Percentiles rank a stretch among this genome's conserved stretches.
phyloP scores from a whole-genome alignment of 768 basidiomycete species.

The Termitomyces sp. region DNA sequence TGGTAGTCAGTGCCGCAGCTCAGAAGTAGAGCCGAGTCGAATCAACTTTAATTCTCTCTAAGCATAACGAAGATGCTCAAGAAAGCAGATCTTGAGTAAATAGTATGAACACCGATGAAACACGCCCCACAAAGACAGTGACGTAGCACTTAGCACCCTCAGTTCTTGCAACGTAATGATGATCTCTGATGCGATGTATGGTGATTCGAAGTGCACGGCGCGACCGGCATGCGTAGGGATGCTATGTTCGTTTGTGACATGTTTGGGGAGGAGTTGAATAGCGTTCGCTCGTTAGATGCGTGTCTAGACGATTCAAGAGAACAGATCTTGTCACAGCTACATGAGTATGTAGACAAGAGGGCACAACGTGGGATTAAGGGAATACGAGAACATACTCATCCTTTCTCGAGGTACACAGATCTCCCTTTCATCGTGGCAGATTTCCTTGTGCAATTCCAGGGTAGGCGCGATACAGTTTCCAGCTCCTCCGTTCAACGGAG shows the following conservation, averaged over 20 bases:
- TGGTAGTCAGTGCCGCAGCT: too few species aligned
- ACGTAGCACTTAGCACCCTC: too few species aligned
- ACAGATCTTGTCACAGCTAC: not conserved
- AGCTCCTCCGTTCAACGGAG: conserved; percentile 25
- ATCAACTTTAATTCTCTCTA: not conserved
- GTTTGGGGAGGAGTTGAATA: not conserved
- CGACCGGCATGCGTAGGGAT: not conserved
- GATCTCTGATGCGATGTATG: not conserved
- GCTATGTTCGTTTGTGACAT: not conserved
- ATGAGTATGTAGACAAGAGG: not conserved
- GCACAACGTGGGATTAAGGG: too few species aligned
- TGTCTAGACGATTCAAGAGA: not conserved
- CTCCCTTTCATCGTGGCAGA: conserved; percentile 1
- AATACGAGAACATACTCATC: not conserved
- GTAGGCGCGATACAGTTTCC: conserved; percentile 44
- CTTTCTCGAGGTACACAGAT: not conserved
- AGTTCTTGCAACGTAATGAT: not conserved
- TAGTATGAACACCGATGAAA: not conserved
- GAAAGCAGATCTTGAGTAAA: not conserved
- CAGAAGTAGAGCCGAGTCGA: not conserved
- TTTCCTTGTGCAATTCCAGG: conserved; percentile 40
- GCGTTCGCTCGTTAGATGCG: too few species aligned
- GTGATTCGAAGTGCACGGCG: not conserved
- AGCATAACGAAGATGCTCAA: too few species aligned
- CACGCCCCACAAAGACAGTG: not conserved